phyloP scores from a whole-genome alignment of 345 rosid genomes.

The Citrus cavaleriei region DNA sequence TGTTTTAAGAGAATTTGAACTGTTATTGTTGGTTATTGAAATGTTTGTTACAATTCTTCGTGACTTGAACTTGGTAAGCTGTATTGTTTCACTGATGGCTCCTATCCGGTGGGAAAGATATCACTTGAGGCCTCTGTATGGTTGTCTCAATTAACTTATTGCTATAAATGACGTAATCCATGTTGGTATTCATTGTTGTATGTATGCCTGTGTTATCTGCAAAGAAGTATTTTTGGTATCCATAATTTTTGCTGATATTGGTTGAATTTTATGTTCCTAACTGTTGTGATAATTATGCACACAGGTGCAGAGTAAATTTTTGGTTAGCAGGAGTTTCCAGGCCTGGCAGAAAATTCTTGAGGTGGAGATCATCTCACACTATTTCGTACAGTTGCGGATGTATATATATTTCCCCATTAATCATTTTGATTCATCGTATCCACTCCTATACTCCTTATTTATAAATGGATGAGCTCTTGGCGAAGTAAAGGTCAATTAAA shows the following conservation, averaged over 20 bases:
- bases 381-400: conserved; percentile 19
- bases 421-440: not conserved
- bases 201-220: not conserved
- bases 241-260: not conserved
- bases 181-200: not conserved
- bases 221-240: not conserved
- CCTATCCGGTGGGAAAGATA: not conserved
- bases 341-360: not conserved
- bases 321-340: not conserved
- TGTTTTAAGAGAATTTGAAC: not conserved
- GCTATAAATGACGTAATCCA: not conserved
- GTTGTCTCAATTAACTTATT: not conserved
- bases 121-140: not conserved
- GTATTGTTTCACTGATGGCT: not conserved
- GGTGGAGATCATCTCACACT: not conserved
- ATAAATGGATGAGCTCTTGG: conserved; percentile 11
- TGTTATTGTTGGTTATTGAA: not conserved
- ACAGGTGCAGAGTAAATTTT: conserved; percentile 28
- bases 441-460: not conserved
- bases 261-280: conserved; percentile 6
- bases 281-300: not conserved
- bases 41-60: not conserved
- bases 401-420: conserved; percentile 23
- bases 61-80: not conserved
- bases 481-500: conserved; percentile 5